A percentile compares a stretch with the other conserved stretches of the same genome.
Conservation (phyloP, 2,329 filamentous ascomycete genomes). For the Aureobasidium sp. region DNA sequence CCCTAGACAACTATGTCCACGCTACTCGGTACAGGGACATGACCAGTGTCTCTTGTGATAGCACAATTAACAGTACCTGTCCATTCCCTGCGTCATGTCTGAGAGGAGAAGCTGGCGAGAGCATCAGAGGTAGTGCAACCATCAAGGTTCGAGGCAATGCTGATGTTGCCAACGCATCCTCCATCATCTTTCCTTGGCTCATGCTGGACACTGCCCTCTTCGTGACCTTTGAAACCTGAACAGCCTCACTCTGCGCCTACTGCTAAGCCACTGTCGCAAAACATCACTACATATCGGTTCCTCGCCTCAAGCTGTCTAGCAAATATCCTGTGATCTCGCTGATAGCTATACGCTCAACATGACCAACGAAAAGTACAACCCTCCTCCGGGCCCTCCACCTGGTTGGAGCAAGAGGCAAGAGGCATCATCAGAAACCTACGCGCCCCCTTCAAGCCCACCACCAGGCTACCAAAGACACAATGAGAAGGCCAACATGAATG, state of each 20-base stretch:
- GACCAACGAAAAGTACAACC: slow-evolving; percentile 21
- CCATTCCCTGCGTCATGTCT: neutral
- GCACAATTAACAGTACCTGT: neutral
- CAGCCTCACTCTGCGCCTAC: neutral
- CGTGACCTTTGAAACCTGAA: neutral
- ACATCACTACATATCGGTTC: neutral
- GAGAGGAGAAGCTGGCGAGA: neutral
- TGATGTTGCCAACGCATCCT: neutral
- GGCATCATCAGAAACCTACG: slow-evolving; percentile 16
- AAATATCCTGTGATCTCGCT: neutral
- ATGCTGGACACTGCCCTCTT: neutral
- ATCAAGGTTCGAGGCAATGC: neutral
- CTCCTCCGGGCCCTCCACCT: slow-evolving; percentile 27
- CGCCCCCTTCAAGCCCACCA: slow-evolving; percentile 26
- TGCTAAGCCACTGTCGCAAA: neutral
- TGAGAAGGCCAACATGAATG: neutral
- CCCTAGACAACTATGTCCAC: neutral
- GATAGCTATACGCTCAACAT: neutral
- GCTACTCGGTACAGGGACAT: neutral
- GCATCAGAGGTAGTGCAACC: too few relatives aligned
- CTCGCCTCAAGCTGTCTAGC: neutral
- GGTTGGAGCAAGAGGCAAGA: slow-evolving; percentile 16
- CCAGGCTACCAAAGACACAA: slow-evolving; percentile 16
- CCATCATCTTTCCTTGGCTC: slow-evolving; percentile 11
- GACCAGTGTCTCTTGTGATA: neutral